Percentiles rank a stretch among this genome's conserved stretches.
These are phyloP conservation scores for Rickenella mellea DNA, from an alignment of 768 basidiomycete species.

Conservation along the genomic window DNA sequence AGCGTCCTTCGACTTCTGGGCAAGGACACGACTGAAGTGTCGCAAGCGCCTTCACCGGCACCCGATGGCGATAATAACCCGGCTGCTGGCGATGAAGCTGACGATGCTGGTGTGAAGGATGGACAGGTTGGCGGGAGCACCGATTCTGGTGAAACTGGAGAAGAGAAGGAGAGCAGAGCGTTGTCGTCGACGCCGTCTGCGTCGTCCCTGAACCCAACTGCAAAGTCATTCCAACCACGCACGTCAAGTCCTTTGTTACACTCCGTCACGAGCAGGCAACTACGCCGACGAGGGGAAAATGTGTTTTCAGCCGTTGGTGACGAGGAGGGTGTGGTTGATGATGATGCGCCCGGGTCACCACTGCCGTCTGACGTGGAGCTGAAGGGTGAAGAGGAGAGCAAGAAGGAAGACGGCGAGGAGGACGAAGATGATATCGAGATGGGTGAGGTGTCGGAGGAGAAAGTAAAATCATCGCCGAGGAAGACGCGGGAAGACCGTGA, in stretches of 20 bases:
- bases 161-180: conserved; percentile 27
- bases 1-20: conserved; percentile 54
- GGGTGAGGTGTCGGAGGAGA: conserved; percentile 79
- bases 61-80: conserved; percentile 7
- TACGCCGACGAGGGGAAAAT: neutral
- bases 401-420: conserved; percentile 21
- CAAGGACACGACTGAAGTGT: conserved; percentile 36
- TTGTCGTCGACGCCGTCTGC: conserved; percentile 19
- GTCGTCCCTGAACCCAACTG: conserved; percentile 21
- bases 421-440: conserved; percentile 79
- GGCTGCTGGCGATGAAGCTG: conserved; percentile 15
- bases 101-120: conserved; percentile 11
- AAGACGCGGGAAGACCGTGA: conserved; percentile 65
- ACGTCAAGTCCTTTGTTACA: conserved; percentile 17
- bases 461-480: conserved; percentile 31
- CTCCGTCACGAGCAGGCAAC: conserved; percentile 2
- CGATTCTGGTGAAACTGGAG: conserved; percentile 32
- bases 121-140: conserved; percentile 32
- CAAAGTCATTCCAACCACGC: conserved; percentile 22
- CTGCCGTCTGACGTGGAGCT: too few species aligned
- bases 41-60: conserved; percentile 10
- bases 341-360: too few species aligned
- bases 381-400: neutral
- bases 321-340: neutral
- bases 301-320: neutral